Conservation (phyloP, 2,329 filamentous ascomycete genomes). For the Venturia carpophila region DNA sequence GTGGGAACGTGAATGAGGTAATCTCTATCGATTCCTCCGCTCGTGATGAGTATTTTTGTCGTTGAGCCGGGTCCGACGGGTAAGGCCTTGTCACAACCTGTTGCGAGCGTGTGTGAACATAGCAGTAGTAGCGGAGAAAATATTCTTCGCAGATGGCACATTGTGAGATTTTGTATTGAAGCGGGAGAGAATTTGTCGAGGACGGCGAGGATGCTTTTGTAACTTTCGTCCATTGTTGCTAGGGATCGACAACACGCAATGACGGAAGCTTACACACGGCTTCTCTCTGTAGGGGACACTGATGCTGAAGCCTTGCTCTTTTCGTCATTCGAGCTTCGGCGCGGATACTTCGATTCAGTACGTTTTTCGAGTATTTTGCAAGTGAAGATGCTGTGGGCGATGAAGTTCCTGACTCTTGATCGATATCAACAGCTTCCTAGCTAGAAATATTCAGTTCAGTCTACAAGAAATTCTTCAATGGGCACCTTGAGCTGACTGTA, state of each 20-base stretch:
- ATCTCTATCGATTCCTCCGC: slow-evolving; percentile 27
- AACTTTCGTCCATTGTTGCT: background rate
- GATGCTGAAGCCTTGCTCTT: background rate
- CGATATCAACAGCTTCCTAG: too few species aligned
- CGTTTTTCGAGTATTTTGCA: too few species aligned
- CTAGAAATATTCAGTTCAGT: too few species aligned
- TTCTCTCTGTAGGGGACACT: background rate
- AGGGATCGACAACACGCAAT: background rate
- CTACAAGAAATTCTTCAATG: too few species aligned
- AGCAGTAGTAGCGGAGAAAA: background rate
- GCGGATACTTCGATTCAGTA: too few species aligned
- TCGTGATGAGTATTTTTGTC: slow-evolving; percentile 25
- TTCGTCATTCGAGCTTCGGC: background rate
- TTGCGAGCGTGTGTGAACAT: background rate
- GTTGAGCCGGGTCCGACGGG: slow-evolving; percentile 25
- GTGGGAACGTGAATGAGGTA: slow-evolving; percentile 35
- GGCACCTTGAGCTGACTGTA: too few species aligned
- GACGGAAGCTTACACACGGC: background rate
- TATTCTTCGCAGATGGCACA: background rate
- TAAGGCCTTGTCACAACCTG: slow-evolving; percentile 22
- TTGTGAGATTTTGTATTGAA: background rate
- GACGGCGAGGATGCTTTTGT: background rate
- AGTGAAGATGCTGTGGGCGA: too few species aligned
- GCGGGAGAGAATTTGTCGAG: background rate
- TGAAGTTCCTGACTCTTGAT: too few species aligned